Percentiles rank a stretch among this genome's conserved stretches.
These are phyloP conservation scores for Xylaria sp. DNA, from an alignment of 495 filamentous ascomycete species.

Conservation along the genomic window DNA sequence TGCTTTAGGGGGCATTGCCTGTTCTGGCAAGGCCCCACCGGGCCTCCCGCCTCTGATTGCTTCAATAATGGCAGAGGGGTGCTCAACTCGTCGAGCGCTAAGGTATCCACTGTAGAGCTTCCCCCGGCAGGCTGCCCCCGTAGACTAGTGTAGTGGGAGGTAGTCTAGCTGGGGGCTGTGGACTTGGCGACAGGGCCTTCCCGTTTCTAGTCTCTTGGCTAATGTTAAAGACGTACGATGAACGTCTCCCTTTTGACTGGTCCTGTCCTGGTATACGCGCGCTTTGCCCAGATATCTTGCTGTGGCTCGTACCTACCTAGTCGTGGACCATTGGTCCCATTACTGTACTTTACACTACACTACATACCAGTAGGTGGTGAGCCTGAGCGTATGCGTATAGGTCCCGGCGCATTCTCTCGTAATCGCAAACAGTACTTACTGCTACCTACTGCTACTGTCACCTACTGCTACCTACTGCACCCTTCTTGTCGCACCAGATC, in stretches of 20 bases:
- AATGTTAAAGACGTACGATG: background rate
- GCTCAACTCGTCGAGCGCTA: background rate
- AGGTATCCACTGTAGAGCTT: background rate
- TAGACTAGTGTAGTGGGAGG: background rate
- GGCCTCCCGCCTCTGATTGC: slow-evolving; percentile 21
- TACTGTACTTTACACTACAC: no score
- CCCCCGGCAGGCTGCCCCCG: background rate
- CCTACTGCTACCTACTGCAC: no score
- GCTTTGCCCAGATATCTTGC: background rate
- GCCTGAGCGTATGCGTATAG: background rate
- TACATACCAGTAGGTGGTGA: no score
- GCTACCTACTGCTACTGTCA: no score
- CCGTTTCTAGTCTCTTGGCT: slow-evolving; percentile 15
- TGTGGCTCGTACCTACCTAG: background rate
- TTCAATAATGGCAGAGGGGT: background rate
- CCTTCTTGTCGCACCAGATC: background rate
- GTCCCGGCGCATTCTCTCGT: background rate
- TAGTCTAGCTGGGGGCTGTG: background rate
- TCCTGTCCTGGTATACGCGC: background rate
- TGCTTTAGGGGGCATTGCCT: slow-evolving; percentile 16
- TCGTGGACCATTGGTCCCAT: background rate
- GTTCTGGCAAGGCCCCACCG: slow-evolving; percentile 17
- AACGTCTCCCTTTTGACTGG: background rate
- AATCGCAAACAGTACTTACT: background rate
- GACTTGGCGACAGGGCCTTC: slow-evolving; percentile 13